Base-by-base conservation (phyloP, 2,329 filamentous ascomycete genomes). In the Alternaria sp. region DNA sequence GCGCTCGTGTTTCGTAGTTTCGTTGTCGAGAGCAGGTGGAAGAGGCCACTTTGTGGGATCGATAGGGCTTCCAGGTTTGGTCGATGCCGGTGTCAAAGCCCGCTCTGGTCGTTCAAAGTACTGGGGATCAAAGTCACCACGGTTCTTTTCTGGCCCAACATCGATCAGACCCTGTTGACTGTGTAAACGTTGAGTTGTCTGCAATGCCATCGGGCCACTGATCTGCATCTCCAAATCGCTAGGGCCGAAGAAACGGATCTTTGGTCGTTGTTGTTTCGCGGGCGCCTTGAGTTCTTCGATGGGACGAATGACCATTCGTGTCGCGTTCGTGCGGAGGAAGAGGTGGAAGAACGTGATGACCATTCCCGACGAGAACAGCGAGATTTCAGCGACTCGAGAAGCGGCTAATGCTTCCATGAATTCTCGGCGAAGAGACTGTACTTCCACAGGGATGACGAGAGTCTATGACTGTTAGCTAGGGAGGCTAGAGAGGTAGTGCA, bases 331-430 rank as follows among this genome's bases (percentile, higher is more conserved):
- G 67, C 90, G 86, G 54, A 92, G 82, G 69, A 91, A 90, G 9
- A 92, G 81, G 69, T 91, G 89, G 23, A 91, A 83, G 15, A 88
- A 86, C 5, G 89, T 88, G 15, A 87, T 89, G 74, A 89, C 83
- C 15, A 92, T 79, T 3, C 90, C 90, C 0, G 89, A 89, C 3
- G 90, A 82, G 72, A 91, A 91, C 15, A 88, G 83, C 3, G 89
- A 87, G 7, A 92, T 87, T 15, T 89, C 86, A 25, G 88, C 88
- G 44, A 91, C 86, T 83, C 90, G 88, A 3, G 87, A 84, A 5
- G 89, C 79, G 25, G 84, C 85, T 47, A 86, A 61, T 77, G 83
- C 81, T 26, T 82, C 76, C 54, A 79, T 75, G 54, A 81, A 81
- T 51, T 79, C 71, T 49, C 66, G 59, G 36, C 80, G 75, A 59